Conservation (phyloP, 2,329 filamentous ascomycete genomes). For the Colletotrichum sp. region DNA sequence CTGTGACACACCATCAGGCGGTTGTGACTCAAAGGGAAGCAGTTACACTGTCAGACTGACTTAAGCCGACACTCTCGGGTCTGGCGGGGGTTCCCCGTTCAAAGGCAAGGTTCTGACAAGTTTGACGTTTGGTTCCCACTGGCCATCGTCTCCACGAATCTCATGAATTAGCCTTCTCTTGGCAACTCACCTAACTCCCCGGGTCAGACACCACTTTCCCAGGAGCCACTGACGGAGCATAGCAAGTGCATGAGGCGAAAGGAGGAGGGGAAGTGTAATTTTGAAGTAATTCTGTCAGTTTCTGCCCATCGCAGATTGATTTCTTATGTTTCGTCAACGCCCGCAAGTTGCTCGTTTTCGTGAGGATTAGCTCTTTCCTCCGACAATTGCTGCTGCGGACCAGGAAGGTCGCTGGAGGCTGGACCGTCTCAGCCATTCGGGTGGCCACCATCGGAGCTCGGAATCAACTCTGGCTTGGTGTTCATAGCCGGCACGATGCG, state of each 20-base stretch:
- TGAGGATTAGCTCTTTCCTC: neutral
- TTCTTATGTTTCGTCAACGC: neutral
- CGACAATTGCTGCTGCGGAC: neutral
- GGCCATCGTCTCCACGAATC: neutral
- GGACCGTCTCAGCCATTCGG: neutral
- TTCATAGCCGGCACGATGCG: neutral
- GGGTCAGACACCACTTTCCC: neutral
- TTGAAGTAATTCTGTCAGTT: neutral
- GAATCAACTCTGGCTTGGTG: neutral
- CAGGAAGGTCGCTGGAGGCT: neutral
- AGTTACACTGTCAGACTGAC: neutral
- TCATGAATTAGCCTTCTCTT: neutral
- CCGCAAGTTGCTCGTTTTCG: neutral
- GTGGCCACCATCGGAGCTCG: neutral
- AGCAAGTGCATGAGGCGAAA: neutral
- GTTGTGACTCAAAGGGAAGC: neutral
- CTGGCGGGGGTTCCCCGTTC: neutral
- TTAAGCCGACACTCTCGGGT: neutral
- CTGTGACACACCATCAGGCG: neutral
- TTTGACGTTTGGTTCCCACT: neutral
- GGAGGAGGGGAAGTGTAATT: neutral
- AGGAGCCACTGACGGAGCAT: neutral
- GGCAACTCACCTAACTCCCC: neutral
- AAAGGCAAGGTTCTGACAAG: neutral
- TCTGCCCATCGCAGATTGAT: neutral